These are phyloP conservation scores for Rhodosporidiobolus sp. DNA, from an alignment of 768 basidiomycete genomes.

Conservation along the genomic window DNA sequence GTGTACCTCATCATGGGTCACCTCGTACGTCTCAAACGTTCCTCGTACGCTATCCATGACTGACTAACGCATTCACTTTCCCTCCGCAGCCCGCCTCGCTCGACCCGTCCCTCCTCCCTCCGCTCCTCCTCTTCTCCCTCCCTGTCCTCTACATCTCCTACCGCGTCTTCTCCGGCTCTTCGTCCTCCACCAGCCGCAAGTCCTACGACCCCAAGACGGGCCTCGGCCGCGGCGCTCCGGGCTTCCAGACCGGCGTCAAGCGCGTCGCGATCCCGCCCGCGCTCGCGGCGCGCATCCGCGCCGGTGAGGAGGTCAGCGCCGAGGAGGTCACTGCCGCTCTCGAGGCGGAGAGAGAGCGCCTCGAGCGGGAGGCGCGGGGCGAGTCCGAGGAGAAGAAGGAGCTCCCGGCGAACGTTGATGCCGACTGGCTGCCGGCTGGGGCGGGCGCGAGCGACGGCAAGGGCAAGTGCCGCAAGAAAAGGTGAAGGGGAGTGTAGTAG, in stretches of 20 bases:
- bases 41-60: neutral
- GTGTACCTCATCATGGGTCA: no score
- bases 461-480: neutral
- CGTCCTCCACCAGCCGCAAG: neutral
- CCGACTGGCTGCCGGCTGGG: constrained; percentile 14
- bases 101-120: constrained; percentile 24
- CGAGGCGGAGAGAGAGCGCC: constrained; percentile 22
- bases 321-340: constrained; percentile 39
- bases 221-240: constrained; percentile 35
- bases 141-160: constrained; percentile 29
- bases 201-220: constrained; percentile 21
- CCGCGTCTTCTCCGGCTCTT: constrained; percentile 7
- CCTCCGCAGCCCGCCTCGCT: neutral
- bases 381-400: constrained; percentile 11
- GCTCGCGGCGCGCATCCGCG: constrained; percentile 34
- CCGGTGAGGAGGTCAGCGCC: constrained; percentile 36
- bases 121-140: constrained; percentile 27
- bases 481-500: neutral
- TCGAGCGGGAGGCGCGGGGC: constrained; percentile 17
- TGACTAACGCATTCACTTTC: neutral
- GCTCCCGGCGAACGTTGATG: constrained; percentile 15
- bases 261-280: constrained; percentile 24
- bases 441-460: neutral
- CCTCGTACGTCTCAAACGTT: no score
- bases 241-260: constrained; percentile 32